These are phyloP conservation scores for Fusarium poae DNA, from an alignment of 2,329 filamentous ascomycete species.

Conservation along the genomic window DNA sequence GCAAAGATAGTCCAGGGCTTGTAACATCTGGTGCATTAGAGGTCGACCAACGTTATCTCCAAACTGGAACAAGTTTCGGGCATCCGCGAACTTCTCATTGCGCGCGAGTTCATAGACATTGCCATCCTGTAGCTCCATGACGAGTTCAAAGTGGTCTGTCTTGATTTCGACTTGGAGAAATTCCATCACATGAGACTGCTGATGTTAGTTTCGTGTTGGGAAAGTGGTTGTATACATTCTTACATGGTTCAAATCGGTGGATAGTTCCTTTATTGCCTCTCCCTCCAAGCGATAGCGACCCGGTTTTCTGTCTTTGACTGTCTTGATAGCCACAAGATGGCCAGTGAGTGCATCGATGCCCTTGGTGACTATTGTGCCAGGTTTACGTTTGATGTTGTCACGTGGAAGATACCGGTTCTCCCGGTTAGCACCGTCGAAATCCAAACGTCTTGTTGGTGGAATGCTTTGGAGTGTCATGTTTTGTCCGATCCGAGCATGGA, in stretches of 20 bases:
- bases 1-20: slow-evolving; percentile 10
- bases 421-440: too few relatives aligned
- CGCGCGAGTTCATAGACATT: not conserved
- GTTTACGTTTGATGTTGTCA: not conserved
- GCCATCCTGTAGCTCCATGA: slow-evolving; percentile 8
- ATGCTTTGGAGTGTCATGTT: not conserved
- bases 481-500: not conserved
- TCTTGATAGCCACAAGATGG: slow-evolving; percentile 8
- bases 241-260: slow-evolving; percentile 1
- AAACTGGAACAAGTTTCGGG: not conserved
- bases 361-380: not conserved
- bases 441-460: not conserved
- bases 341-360: not conserved
- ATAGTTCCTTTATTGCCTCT: not conserved
- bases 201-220: not conserved
- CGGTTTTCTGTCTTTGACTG: accelerated
- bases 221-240: not conserved
- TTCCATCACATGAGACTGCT: slow-evolving; percentile 5
- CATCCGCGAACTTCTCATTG: not conserved
- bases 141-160: not conserved
- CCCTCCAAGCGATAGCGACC: not conserved
- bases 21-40: slow-evolving; percentile 5
- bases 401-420: not conserved
- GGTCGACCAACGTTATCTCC: not conserved
- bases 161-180: not conserved